Evolutionary conservation across 2,329 filamentous ascomycete species (phyloP).

Genomic region (Hymenoscyphus fraxineus): DNA sequence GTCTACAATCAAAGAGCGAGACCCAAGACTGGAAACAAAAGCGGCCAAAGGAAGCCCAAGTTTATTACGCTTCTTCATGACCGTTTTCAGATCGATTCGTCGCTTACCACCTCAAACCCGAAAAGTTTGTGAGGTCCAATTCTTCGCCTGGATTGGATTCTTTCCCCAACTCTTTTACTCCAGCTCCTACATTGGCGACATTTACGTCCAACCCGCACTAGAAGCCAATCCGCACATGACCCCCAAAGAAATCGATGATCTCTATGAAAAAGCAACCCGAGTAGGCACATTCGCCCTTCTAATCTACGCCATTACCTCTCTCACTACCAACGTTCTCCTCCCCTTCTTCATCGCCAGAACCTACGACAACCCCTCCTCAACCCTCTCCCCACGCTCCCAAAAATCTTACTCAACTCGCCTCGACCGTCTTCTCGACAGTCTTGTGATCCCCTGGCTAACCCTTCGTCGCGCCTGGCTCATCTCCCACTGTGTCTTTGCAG

Average conservation of each 20-base stretch:
- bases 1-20: conserved; percentile 67
- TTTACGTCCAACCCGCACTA: conserved; percentile 83
- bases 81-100: conserved; percentile 71
- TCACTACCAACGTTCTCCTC: conserved; percentile 75
- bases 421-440: conserved; percentile 47
- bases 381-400: conserved; percentile 24
- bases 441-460: conserved; percentile 79
- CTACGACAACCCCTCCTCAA: conserved; percentile 50
- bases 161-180: conserved; percentile 96
- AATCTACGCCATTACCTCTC: conserved; percentile 81
- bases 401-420: conserved; percentile 30
- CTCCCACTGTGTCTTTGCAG: conserved; percentile 78
- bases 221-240: conserved; percentile 73
- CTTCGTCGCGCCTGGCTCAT: conserved; percentile 84
- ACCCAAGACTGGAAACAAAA: conserved; percentile 69
- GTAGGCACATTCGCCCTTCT: conserved; percentile 86
- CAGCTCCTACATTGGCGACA: conserved; percentile 88
- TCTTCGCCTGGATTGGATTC: conserved; percentile 91
- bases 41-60: conserved; percentile 57
- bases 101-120: conserved; percentile 77
- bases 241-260: conserved; percentile 67
- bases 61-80: conserved; percentile 73
- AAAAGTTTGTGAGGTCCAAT: conserved; percentile 76
- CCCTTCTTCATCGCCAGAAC: conserved; percentile 83
- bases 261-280: conserved; percentile 82